Evolutionary conservation across 306 rosid species (phyloP), one percentile per base, ranked within the genome.

Genomic region (Arachis hypogaea): DNA sequence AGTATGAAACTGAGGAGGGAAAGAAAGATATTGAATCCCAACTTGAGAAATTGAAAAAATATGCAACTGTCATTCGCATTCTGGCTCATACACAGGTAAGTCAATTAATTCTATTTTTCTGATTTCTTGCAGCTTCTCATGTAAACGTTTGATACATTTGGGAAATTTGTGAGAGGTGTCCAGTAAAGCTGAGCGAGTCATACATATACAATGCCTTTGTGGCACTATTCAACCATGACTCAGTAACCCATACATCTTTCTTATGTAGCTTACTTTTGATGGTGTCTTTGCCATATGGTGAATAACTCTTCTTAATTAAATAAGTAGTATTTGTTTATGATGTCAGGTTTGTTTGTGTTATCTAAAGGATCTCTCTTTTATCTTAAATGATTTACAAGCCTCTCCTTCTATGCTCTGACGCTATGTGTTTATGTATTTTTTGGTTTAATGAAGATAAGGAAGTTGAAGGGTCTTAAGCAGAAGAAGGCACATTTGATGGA

Each of bases 401-500:
- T 1, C 64, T 3, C 59, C 0, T 10, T 8, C 46, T 12, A 30
- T 42, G 9, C 33, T 56, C 42, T 55, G 28, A 14, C 18, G 0
- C 36, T 14, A 43, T 28, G 11, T 1, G 7, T 43, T 10, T 6
- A 44, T 43, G 7, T 6, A 44, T 52, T 28, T 12, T 56, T 49
- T 52, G 57, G 11, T 77, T 5, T 54, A 6, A 33, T 46, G 22
- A 29, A 92, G 97, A 85, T 92, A 55, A 82, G 94, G 76, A 92
- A 89, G 76, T 60, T 92, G 96, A 92, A 89, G 74, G 97, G 97
- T 38, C 79, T 92, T 41, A 92, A 92, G 44, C 97, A 92, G 71
- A 92, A 92, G 90, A 92, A 92, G 58, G 96, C 97, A 62, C 97
- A 92, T 70, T 77, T 92, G 77, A 92, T 92, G 90, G 96, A 92